Evolutionary conservation across 805 yeast genomes (phyloP).

Genomic region (Osmozyma mogii): DNA sequence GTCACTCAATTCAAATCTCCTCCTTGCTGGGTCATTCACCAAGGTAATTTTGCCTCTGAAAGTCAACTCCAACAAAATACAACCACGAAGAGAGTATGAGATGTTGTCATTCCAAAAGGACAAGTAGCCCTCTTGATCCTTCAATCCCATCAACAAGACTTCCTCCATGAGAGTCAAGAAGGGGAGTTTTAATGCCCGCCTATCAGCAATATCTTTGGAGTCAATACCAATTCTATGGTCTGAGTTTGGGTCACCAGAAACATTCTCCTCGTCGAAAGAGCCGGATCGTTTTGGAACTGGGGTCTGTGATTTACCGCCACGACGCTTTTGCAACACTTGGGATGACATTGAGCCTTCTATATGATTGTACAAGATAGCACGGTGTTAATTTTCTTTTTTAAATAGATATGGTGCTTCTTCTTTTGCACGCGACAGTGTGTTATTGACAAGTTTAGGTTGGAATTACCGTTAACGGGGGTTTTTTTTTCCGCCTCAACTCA

Average conservation of each 20-base stretch:
- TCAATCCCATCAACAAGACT: constrained; percentile 84
- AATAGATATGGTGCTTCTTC: too few relatives aligned
- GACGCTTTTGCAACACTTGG: constrained; percentile 70
- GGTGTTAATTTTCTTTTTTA: too few relatives aligned
- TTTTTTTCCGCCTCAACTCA: too few relatives aligned
- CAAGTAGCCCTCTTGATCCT: constrained; percentile 92
- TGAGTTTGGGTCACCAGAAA: constrained; percentile 3
- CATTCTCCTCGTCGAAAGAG: constrained; percentile 20
- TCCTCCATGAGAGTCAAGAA: constrained; percentile 92
- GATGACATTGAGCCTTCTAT: too few relatives aligned
- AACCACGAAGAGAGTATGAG: constrained; percentile 91
- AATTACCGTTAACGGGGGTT: too few relatives aligned
- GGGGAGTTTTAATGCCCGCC: constrained; percentile 44
- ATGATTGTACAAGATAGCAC: too few relatives aligned
- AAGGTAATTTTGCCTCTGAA: constrained; percentile 82
- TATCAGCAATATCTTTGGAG: constrained; percentile 53
- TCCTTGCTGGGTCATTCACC: constrained; percentile 86
- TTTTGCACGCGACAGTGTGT: too few relatives aligned
- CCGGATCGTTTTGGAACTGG: constrained; percentile 14
- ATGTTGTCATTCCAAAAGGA: constrained; percentile 98
- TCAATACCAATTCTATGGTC: constrained; percentile 75
- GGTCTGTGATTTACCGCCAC: constrained; percentile 41
- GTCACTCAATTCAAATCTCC: constrained; percentile 81
- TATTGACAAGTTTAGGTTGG: too few relatives aligned
- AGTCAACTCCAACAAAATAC: constrained; percentile 87